Conservation (phyloP, 139 green algal genomes). For the Chlorella sp. region DNA sequence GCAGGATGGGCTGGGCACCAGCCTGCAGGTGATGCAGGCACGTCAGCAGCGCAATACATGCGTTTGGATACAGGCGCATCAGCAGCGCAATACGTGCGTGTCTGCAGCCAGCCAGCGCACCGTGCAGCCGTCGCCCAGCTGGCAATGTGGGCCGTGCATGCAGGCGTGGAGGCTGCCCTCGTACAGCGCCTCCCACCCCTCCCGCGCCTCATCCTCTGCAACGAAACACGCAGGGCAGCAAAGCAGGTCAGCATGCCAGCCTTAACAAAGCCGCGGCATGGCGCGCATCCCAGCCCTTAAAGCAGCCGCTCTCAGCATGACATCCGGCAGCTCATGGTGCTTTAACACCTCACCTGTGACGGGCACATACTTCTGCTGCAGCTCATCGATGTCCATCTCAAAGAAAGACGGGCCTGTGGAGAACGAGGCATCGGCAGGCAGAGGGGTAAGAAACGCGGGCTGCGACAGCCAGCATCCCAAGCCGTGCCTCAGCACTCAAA, state of each 20-base stretch:
- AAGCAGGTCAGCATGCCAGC: background rate
- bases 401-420: constrained; percentile 67
- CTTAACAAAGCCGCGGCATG: too few relatives aligned
- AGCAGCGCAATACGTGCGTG: too few relatives aligned
- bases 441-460: too few relatives aligned
- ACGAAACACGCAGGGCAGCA: background rate
- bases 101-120: constrained; percentile 40
- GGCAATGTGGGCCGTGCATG: constrained; percentile 75
- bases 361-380: constrained; percentile 70
- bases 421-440: background rate
- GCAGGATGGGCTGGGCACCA: background rate
- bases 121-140: constrained; percentile 58
- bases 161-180: constrained; percentile 55
- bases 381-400: constrained; percentile 84
- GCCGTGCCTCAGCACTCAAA: background rate
- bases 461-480: background rate
- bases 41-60: too few relatives aligned
- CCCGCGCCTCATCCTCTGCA: constrained; percentile 50
- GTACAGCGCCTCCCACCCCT: constrained; percentile 69
- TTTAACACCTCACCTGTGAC: background rate
- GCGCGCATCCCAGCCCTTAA: background rate
- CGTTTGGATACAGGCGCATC: too few relatives aligned
- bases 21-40: too few relatives aligned
- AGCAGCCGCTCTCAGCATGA: background rate
- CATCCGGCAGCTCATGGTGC: background rate